phyloP scores from a whole-genome alignment of 2,329 filamentous ascomycete species.

The Dactylonectria macrodidyma region DNA sequence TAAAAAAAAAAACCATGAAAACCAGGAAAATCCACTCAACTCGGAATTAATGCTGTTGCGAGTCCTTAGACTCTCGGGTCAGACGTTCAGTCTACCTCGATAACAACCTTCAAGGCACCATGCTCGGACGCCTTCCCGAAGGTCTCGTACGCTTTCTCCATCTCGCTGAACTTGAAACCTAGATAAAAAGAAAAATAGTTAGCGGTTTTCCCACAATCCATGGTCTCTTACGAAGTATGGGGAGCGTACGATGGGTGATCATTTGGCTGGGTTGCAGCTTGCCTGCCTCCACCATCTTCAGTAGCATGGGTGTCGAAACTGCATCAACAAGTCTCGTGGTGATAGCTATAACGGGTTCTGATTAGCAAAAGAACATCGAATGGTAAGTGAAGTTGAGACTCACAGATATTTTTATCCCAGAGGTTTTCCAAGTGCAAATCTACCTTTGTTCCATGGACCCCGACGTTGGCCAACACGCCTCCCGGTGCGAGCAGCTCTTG shows the following conservation, averaged over 20 bases:
- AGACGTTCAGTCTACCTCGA: conserved; percentile 34
- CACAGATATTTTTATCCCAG: conserved; percentile 69
- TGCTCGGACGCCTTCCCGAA: conserved; percentile 40
- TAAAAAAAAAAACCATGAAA: neutral
- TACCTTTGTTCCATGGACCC: conserved; percentile 69
- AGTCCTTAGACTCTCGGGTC: neutral
- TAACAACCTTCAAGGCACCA: conserved; percentile 38
- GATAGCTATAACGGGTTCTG: conserved; percentile 51
- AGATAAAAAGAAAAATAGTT: neutral
- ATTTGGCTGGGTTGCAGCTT: conserved; percentile 59
- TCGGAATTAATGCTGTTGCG: neutral
- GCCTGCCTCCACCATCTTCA: conserved; percentile 60
- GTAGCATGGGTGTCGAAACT: conserved; percentile 62
- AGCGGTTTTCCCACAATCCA: neutral
- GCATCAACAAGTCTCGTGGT: conserved; percentile 65
- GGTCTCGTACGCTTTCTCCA: conserved; percentile 40
- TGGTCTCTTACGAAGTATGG: too few species aligned
- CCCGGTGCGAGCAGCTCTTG: conserved; percentile 68
- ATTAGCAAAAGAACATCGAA: conserved; percentile 1
- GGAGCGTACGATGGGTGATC: conserved; percentile 61
- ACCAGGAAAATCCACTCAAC: neutral
- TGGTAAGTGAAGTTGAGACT: conserved; percentile 36
- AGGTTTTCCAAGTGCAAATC: conserved; percentile 67
- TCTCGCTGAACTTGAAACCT: conserved; percentile 41
- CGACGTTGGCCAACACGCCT: conserved; percentile 70